Evolutionary conservation across 805 yeast genomes (phyloP), one percentile per base, ranked within the genome.

Genomic region (Candida taoyuanica): DNA sequence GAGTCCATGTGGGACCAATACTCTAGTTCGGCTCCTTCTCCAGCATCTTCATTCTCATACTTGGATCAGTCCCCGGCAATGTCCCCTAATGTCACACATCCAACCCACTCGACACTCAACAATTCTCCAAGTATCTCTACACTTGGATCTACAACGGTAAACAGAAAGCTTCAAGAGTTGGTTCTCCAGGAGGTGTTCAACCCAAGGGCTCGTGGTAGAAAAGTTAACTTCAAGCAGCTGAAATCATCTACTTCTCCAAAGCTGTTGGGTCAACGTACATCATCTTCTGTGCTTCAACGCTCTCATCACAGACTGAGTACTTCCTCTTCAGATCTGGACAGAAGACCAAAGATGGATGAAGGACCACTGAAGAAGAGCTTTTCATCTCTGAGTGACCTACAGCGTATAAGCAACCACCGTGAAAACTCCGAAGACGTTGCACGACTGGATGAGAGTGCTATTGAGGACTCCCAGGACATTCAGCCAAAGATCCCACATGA

Each of bases 141-240:
- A 5, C 39, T 67, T 50, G 85, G 84, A 1, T 70, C 86, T 2
- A 84, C 94, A 0, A 73, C 74, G 4, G 78, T 84, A 4, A 85
- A 85, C 55, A 69, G 77, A n/a, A 75, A 78, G 51, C 61, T 85
- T 19, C 81, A 82, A 49, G 91, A 84, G 49, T 62, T 78, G 34
- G 85, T 85, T 0, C 56, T 85, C 17, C 71, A 75, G 23, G 94
- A 85, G 53, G 93, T 83, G 0, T 83, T 85, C 62, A 76, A 78
- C 5, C 78, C 79, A 14, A 47, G 24, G 20, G 27, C 33, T 4
- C 34, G 42, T 20, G 18, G 17, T 21, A 23, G 36, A 17, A 31
- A 18, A 12, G 29, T 35, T 33, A 2, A 31, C 31, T 7, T 33
- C 41, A 14, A 44, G 38, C 16, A 43, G 25, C 17, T 42, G 27